A percentile compares a stretch with the other conserved stretches of the same genome.
Conservation (phyloP, 225 moss, liverwort and hornwort genomes). For the Pseudoscleropodium purum region DNA sequence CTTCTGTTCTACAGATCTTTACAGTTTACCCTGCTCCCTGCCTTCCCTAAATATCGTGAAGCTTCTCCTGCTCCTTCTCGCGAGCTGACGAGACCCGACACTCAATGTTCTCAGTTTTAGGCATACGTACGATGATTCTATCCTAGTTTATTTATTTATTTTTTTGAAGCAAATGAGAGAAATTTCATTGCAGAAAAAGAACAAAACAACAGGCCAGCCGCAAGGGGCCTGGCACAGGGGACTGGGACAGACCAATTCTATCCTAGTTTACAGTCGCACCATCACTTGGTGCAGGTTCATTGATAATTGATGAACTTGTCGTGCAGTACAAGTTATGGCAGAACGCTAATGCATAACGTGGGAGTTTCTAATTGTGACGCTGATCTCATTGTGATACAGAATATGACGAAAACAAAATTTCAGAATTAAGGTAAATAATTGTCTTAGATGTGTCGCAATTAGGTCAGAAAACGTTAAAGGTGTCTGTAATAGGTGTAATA, state of each 20-base stretch:
- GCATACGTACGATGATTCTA: neutral
- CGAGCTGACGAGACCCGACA: neutral
- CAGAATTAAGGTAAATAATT: neutral
- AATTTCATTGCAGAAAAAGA: no score
- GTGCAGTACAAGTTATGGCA: neutral
- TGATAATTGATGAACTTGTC: neutral
- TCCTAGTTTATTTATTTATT: neutral
- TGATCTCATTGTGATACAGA: neutral
- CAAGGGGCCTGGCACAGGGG: no score
- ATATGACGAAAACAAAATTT: neutral
- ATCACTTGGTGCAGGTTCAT: neutral
- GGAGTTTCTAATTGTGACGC: neutral
- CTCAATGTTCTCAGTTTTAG: neutral
- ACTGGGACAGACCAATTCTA: no score
- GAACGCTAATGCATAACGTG: no score
- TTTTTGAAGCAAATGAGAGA: no score
- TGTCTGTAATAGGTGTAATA: neutral
- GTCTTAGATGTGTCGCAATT: neutral
- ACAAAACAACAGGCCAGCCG: no score
- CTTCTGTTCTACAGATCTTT: neutral
- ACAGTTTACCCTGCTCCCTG: neutral
- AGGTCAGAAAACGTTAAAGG: neutral
- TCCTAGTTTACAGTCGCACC: neutral
- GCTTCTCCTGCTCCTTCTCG: neutral
- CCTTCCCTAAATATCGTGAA: neutral